These are phyloP conservation scores for Tieghemostelium lacteum DNA, from an alignment of 78 protist genomes.

Conservation along the genomic window DNA sequence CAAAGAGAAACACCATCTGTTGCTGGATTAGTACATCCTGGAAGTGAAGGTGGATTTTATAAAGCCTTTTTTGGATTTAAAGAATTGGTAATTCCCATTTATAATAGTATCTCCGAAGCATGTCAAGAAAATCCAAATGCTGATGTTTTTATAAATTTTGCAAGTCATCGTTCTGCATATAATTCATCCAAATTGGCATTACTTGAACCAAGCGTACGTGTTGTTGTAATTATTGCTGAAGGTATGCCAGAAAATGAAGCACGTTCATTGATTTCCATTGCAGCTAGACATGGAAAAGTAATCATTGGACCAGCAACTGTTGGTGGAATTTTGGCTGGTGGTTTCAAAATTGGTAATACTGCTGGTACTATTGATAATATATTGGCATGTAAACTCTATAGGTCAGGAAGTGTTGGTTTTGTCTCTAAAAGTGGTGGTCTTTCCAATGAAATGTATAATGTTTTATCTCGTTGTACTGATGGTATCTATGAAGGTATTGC, in stretches of 20 bases:
- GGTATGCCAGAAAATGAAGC: conserved; percentile 96
- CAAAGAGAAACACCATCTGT: conserved; percentile 91
- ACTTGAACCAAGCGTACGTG: conserved; percentile 73
- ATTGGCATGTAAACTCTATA: conserved; percentile 91
- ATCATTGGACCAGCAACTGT: conserved; percentile 98
- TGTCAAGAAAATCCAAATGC: conserved; percentile 79
- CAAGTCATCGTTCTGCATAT: conserved; percentile 92
- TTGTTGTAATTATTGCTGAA: conserved; percentile 92
- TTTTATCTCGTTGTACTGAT: conserved; percentile 90
- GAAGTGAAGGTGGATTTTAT: conserved; percentile 83
- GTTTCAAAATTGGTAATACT: conserved; percentile 95
- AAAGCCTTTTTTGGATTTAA: conserved; percentile 93
- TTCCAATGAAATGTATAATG: conserved; percentile 94
- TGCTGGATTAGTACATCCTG: conserved; percentile 91
- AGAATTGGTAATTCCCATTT: conserved; percentile 92
- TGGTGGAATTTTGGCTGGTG: conserved; percentile 96
- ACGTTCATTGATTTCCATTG: conserved; percentile 71
- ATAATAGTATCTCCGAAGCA: conserved; percentile 81
- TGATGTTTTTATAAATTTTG: conserved; percentile 94
- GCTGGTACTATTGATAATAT: conserved; percentile 96
- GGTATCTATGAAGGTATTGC: conserved; percentile 97
- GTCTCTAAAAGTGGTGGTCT: conserved; percentile 95
- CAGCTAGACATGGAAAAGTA: conserved; percentile 61
- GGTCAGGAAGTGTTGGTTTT: conserved; percentile 95
- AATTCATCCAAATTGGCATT: conserved; percentile 87